phyloP scores from a whole-genome alignment of 2,329 filamentous ascomycete genomes.

The Paecilomyces sp. region DNA sequence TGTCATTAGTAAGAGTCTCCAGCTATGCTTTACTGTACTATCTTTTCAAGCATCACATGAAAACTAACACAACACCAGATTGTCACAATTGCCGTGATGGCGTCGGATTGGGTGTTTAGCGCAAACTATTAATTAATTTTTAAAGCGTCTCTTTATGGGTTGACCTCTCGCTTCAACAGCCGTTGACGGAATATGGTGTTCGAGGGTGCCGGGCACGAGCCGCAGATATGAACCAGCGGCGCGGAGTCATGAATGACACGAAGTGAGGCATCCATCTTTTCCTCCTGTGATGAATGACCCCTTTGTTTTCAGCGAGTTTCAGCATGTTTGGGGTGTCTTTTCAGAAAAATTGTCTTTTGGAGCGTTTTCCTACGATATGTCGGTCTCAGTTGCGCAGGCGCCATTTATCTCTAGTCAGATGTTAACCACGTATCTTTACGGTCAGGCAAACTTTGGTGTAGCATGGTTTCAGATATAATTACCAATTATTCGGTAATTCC shows the following conservation, averaged over 20 bases:
- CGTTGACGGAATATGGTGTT: background rate
- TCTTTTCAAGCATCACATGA: background rate
- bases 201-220: background rate
- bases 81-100: background rate
- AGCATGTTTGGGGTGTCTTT: background rate
- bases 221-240: background rate
- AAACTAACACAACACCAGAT: background rate
- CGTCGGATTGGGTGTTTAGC: background rate
- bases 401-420: background rate
- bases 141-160: background rate
- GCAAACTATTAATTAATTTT: background rate
- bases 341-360: background rate
- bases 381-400: background rate
- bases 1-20: constrained; percentile 3
- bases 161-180: background rate
- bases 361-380: background rate
- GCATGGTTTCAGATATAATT: background rate
- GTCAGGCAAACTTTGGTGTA: background rate
- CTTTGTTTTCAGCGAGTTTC: background rate
- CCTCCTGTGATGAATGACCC: background rate
- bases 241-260: background rate
- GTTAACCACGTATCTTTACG: background rate
- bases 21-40: background rate
- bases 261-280: background rate
- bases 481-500: background rate